phyloP scores from a whole-genome alignment of 2,329 filamentous ascomycete species.

The Sclerotinia trifoliorum region DNA sequence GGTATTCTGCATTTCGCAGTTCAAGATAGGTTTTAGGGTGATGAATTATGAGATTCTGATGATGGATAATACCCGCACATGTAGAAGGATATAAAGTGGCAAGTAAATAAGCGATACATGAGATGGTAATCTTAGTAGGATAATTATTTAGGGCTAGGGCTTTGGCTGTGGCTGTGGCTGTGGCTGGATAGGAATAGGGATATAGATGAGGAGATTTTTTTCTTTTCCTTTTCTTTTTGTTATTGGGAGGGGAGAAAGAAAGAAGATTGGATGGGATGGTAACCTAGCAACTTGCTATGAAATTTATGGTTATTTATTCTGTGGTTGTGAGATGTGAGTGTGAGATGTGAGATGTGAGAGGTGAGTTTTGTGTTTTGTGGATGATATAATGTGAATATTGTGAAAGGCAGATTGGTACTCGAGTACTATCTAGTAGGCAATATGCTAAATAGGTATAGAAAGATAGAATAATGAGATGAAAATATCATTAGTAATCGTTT shows the following conservation, averaged over 20 bases:
- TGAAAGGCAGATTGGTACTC: background rate
- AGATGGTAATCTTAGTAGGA: too few species aligned
- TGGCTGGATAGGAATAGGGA: too few species aligned
- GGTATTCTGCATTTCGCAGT: too few species aligned
- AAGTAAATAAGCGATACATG: background rate
- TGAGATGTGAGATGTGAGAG: background rate
- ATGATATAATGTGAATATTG: background rate
- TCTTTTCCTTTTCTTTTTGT: too few species aligned
- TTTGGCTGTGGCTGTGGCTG: too few species aligned
- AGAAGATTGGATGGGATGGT: too few species aligned
- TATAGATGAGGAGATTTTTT: too few species aligned
- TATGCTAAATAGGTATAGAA: background rate
- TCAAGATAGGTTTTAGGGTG: background rate
- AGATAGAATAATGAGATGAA: background rate
- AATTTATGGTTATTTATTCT: too few species aligned
- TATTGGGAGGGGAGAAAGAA: too few species aligned
- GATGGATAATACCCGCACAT: background rate
- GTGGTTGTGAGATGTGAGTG: background rate
- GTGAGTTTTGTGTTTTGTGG: background rate
- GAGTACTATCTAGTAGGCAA: too few species aligned
- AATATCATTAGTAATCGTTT: background rate
- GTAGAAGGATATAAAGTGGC: background rate
- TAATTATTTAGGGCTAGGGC: too few species aligned
- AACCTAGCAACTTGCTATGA: too few species aligned
- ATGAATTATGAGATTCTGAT: background rate